Evolutionary conservation across 1,284 basidiomycete genomes (phyloP), one percentile per base, ranked within the genome.

Genomic region (Porodaedalea pini): DNA sequence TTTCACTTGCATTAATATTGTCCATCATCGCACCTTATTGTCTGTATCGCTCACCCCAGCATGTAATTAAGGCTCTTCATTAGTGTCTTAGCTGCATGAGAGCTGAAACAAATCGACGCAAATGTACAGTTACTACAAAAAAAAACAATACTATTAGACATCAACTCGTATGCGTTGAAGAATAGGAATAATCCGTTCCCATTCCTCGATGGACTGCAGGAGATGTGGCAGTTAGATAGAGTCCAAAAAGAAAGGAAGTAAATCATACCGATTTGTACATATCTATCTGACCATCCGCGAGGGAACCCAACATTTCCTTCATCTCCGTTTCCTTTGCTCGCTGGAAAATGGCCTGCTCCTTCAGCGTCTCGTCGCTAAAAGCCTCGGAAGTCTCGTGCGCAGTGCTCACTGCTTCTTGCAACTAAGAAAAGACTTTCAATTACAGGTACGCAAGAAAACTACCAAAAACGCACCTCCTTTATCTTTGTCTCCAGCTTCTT

Each of bases 381-480:
- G 92, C 92, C 64, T 93, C 92, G 0, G 91, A 94, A 0, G 95
- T 97, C 69, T 98, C 94, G 66, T 98, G 94, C 0, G 96, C 92
- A 2, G 88, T 88, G 0, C 90, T 90, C 5, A 99, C 96, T 6
- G 95, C 97, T 45, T 98, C 95, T 83, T 98, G 89, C 2, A 99
- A 80, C 92, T 95, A 68, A 51, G 55, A 13, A 32, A 10, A 51
- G 19, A n/a, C n/a, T 47, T 7, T 37, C 19, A 52, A 54, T 44
- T 19, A 51, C 27, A 31, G 6, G 13, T 51, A 41, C 8, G 15
- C 11, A 25, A 25, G 13, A 40, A 17, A 56, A 3, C 19, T 40
- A 58, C 4, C 32, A 27, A 25, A 41, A 11, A 69, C 81, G 57
- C 51, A 92, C 94, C 82, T 98, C 96, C 69, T 92, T 94, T 66